Conservation (phyloP, 306 rosid species). For the Cicer chorassanicum region DNA sequence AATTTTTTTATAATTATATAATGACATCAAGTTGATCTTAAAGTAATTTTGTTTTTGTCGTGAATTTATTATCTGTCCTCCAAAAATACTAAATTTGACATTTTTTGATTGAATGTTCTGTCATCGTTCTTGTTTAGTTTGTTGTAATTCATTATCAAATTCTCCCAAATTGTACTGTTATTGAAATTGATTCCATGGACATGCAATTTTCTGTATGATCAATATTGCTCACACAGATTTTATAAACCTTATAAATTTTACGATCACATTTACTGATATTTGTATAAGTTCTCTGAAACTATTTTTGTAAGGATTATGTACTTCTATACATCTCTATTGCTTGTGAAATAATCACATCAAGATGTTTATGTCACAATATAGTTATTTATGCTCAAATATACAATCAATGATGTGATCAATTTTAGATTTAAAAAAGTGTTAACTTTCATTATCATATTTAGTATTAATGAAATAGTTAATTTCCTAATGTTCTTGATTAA, state of each 20-base stretch:
- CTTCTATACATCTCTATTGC: background rate
- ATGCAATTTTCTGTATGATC: background rate
- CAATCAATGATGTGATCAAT: no score
- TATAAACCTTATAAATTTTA: background rate
- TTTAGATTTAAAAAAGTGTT: no score
- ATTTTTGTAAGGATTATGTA: background rate
- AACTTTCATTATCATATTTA: no score
- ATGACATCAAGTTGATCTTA: background rate
- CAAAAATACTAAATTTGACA: background rate
- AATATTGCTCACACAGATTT: background rate
- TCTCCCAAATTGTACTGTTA: background rate
- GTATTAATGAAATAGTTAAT: no score
- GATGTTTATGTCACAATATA: no score
- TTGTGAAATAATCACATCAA: background rate
- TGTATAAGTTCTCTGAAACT: background rate
- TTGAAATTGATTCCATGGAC: background rate
- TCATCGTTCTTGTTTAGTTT: background rate
- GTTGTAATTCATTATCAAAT: background rate
- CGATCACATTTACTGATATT: background rate
- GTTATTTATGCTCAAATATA: no score
- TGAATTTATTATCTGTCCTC: background rate
- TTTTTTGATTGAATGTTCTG: background rate
- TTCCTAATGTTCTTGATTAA: no score
- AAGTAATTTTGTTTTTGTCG: background rate
- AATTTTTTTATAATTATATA: background rate